phyloP scores from a whole-genome alignment of 768 basidiomycete genomes.

The Mrakia hoshinonis region DNA sequence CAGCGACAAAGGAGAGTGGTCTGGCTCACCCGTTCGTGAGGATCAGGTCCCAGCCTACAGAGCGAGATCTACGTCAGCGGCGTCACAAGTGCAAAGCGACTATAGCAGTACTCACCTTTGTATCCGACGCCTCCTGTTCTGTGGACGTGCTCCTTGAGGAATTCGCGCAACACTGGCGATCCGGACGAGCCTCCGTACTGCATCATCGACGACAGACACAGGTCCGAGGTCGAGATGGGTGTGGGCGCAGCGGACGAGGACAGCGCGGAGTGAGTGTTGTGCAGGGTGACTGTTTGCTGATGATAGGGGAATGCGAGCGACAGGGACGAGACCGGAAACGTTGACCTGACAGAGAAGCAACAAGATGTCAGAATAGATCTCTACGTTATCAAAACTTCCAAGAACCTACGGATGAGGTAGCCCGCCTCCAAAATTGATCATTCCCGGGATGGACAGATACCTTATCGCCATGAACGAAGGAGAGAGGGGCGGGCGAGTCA shows the following conservation, averaged over 20 bases:
- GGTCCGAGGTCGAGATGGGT: neutral
- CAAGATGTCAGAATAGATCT: neutral
- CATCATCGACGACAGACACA: neutral
- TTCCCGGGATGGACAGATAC: slow-evolving; percentile 20
- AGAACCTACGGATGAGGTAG: slow-evolving; percentile 16
- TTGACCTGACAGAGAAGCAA: neutral
- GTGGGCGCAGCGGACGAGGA: neutral
- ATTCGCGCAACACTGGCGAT: neutral
- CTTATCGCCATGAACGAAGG: neutral
- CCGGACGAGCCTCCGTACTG: slow-evolving; percentile 19
- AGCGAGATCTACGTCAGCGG: no score
- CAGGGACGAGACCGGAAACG: slow-evolving; percentile 25
- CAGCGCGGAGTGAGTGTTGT: neutral
- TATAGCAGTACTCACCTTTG: no score
- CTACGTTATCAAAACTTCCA: neutral
- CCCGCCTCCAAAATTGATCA: slow-evolving; percentile 27
- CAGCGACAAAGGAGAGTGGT: neutral
- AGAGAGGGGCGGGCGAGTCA: neutral
- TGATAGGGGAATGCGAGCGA: slow-evolving; percentile 21
- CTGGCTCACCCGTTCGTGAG: neutral
- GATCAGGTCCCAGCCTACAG: slow-evolving; percentile 19
- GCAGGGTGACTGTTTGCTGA: slow-evolving; percentile 15
- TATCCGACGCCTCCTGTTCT: neutral
- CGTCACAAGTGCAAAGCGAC: neutral
- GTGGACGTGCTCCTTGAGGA: slow-evolving; percentile 17